phyloP scores from a whole-genome alignment of 352 stramenopile species.

The Phytopythium sindhum region DNA sequence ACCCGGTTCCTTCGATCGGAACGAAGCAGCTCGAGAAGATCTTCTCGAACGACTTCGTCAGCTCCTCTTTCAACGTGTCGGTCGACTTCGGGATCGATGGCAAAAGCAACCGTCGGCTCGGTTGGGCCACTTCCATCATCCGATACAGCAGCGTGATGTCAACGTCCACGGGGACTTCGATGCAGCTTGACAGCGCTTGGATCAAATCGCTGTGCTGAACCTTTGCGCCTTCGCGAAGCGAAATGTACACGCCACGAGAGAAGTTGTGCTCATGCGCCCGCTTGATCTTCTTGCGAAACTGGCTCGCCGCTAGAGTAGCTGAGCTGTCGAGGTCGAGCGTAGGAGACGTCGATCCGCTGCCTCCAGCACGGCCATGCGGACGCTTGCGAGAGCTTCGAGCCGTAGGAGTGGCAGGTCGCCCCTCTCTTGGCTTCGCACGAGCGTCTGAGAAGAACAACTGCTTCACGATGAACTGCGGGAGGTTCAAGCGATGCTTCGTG shows the following conservation, averaged over 20 bases:
- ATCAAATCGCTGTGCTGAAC: slow-evolving; percentile 85
- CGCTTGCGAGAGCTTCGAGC: slow-evolving; percentile 21
- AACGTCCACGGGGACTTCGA: slow-evolving; percentile 81
- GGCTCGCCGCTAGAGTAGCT: slow-evolving; percentile 18
- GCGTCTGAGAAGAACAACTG: slow-evolving; percentile 51
- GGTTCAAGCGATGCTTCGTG: slow-evolving; percentile 19
- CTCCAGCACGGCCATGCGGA: slow-evolving; percentile 14
- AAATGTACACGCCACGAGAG: slow-evolving; percentile 82
- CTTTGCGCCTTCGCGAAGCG: slow-evolving; percentile 62
- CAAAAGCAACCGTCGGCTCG: slow-evolving; percentile 7
- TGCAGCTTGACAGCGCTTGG: slow-evolving; percentile 81
- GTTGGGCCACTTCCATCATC: slow-evolving; percentile 59
- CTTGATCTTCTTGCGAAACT: slow-evolving; percentile 82
- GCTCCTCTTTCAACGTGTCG: slow-evolving; percentile 50
- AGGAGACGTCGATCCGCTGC: slow-evolving; percentile 2
- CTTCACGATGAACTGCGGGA: slow-evolving; percentile 48
- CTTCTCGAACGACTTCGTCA: slow-evolving; percentile 71
- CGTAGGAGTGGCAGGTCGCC: slow-evolving; percentile 20
- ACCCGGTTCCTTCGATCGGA: slow-evolving; percentile 70
- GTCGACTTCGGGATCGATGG: slow-evolving; percentile 17
- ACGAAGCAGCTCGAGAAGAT: slow-evolving; percentile 63
- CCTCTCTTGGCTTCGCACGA: slow-evolving; percentile 12
- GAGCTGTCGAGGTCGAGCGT: slow-evolving; percentile 11
- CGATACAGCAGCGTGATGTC: slow-evolving; percentile 86
- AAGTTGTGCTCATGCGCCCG: slow-evolving; percentile 87